Conservation (phyloP, 139 green algal species). For the Ulvella scutata region DNA sequence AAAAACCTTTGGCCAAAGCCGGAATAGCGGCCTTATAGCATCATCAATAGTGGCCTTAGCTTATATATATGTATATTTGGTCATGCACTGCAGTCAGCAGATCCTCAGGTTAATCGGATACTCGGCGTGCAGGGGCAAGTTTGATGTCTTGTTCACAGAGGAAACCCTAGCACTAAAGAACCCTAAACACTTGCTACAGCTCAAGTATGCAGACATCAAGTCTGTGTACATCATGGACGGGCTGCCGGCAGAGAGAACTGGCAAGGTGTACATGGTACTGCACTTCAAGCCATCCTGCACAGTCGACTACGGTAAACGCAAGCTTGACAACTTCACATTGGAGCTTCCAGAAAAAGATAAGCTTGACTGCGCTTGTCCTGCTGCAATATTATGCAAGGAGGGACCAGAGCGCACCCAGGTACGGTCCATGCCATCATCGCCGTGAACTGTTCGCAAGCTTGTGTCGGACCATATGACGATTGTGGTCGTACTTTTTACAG, state of each 20-base stretch:
- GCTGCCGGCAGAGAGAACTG: not conserved
- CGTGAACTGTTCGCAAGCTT: no score
- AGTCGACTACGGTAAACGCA: not conserved
- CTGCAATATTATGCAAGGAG: no score
- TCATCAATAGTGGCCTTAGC: no score
- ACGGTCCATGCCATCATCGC: no score
- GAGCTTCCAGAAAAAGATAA: no score
- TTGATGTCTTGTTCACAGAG: not conserved
- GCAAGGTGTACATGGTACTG: conserved; percentile 2
- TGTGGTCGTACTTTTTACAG: no score
- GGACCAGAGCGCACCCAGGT: no score
- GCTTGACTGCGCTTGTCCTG: no score
- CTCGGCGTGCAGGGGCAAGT: not conserved
- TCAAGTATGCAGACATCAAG: not conserved
- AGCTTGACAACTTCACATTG: not conserved
- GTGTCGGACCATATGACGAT: no score
- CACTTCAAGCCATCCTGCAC: not conserved
- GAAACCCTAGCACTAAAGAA: not conserved
- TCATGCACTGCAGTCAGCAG: no score
- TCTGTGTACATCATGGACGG: not conserved
- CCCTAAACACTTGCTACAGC: not conserved
- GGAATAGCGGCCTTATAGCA: no score
- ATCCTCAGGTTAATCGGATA: not conserved
- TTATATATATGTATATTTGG: not conserved
- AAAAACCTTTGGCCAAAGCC: no score